A percentile compares a stretch with the other conserved stretches of the same genome.
phyloP scores from a whole-genome alignment of 2,329 filamentous ascomycete species.

The Arthroderma sp. region DNA sequence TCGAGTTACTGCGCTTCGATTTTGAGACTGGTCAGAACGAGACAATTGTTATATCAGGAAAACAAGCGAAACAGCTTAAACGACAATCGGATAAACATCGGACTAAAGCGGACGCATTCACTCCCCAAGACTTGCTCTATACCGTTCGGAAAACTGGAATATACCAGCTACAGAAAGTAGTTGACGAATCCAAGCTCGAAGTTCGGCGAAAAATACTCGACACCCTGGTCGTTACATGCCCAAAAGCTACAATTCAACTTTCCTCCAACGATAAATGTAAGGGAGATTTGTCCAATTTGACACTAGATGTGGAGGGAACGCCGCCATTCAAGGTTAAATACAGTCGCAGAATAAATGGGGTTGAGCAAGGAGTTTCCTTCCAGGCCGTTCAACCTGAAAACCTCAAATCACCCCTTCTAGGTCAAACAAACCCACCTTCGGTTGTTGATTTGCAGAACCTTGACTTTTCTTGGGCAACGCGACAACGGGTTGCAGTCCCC shows the following conservation, averaged over 20 bases:
- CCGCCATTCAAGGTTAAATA: constrained; percentile 89
- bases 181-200: constrained; percentile 89
- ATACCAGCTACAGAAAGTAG: constrained; percentile 70
- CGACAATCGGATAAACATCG: constrained; percentile 52
- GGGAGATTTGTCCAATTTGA: constrained; percentile 75
- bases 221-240: constrained; percentile 75
- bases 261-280: constrained; percentile 58
- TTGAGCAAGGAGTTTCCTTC: constrained; percentile 73
- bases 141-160: constrained; percentile 73
- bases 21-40: constrained; percentile 70
- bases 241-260: constrained; percentile 59
- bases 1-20: constrained; percentile 80
- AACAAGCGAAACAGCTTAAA: constrained; percentile 62
- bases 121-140: constrained; percentile 56
- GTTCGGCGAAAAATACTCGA: constrained; percentile 65
- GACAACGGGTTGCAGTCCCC: constrained; percentile 62
- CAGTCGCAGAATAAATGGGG: constrained; percentile 71
- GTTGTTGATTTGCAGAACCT: constrained; percentile 17
- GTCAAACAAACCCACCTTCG: constrained; percentile 20
- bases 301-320: constrained; percentile 72
- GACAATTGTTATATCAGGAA: constrained; percentile 58
- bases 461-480: constrained; percentile 60
- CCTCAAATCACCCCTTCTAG: constrained; percentile 59
- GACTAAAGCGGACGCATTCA: constrained; percentile 35
- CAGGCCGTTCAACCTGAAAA: constrained; percentile 89